A percentile compares a stretch with the other conserved stretches of the same genome.
These are phyloP conservation scores for Mycena kentingensis DNA, from an alignment of 768 basidiomycete genomes.

Conservation along the genomic window DNA sequence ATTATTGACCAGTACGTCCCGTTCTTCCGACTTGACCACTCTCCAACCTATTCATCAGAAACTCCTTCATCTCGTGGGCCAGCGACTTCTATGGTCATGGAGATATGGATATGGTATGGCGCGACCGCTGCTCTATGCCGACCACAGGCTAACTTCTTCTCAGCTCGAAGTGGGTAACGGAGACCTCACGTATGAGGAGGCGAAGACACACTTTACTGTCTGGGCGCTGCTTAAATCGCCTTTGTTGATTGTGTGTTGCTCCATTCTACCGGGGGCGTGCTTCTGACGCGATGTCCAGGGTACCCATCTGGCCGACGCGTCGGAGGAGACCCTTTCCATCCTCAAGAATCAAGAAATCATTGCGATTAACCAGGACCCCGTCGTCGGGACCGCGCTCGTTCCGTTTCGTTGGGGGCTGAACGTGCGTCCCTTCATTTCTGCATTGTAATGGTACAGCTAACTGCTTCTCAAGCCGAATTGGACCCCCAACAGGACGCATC, in stretches of 20 bases:
- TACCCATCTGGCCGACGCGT: conserved; percentile 47
- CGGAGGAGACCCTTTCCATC: conserved; percentile 52
- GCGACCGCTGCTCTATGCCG: conserved; percentile 3
- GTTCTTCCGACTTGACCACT: neutral
- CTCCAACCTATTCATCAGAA: conserved; percentile 37
- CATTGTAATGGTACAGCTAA: conserved; percentile 1
- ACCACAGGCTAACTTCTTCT: conserved; percentile 4
- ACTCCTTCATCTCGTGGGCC: conserved; percentile 63
- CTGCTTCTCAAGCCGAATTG: conserved; percentile 40
- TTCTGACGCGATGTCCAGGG: conserved; percentile 26
- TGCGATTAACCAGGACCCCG: conserved; percentile 69
- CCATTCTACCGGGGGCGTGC: neutral
- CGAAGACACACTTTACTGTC: conserved; percentile 70
- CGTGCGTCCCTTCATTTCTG: conserved; percentile 39
- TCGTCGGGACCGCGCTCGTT: conserved; percentile 58
- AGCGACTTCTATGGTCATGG: conserved; percentile 70
- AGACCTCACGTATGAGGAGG: conserved; percentile 59
- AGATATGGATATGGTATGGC: conserved; percentile 65
- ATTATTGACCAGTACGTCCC: conserved; percentile 56
- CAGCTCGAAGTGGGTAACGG: conserved; percentile 69
- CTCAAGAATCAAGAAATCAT: conserved; percentile 66
- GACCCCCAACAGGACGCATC: conserved; percentile 47
- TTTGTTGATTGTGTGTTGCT: conserved; percentile 48
- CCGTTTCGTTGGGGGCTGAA: conserved; percentile 74
- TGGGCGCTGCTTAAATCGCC: conserved; percentile 76